Evolutionary conservation across 257 asterid genomes (phyloP).

Genomic region (Orobanche coerulescens): DNA sequence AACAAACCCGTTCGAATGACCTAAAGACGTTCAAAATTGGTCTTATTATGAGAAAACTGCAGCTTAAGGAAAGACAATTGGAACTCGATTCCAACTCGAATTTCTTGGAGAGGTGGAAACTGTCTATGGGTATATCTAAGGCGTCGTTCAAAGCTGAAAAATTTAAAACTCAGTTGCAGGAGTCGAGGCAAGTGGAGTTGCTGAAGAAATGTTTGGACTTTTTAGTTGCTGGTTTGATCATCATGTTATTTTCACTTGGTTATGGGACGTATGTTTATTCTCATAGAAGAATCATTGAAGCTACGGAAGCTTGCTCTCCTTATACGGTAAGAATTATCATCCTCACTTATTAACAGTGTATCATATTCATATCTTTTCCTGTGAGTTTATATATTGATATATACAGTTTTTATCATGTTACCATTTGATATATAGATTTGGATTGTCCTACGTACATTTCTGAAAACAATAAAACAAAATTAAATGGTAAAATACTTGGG

Average conservation of each 20-base stretch:
- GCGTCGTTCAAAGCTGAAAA: constrained; percentile 62
- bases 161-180: constrained; percentile 73
- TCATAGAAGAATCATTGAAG: constrained; percentile 64
- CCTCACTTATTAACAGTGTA: neutral
- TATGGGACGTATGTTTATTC: constrained; percentile 74
- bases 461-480: no score
- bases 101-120: constrained; percentile 60
- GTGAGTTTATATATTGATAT: neutral
- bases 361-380: neutral
- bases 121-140: constrained; percentile 80
- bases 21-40: constrained; percentile 66
- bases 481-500: no score
- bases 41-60: constrained; percentile 51
- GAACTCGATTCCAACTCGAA: constrained; percentile 46
- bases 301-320: constrained; percentile 68
- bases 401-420: neutral
- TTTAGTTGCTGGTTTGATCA: constrained; percentile 64
- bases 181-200: constrained; percentile 60
- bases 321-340: constrained; percentile 32
- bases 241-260: constrained; percentile 57
- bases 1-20: constrained; percentile 80
- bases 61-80: constrained; percentile 63
- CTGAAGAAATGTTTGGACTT: constrained; percentile 68
- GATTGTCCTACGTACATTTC: neutral
- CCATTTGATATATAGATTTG: neutral